phyloP scores from a whole-genome alignment of 208 protist species.

The Acanthamoeba divionensis region DNA sequence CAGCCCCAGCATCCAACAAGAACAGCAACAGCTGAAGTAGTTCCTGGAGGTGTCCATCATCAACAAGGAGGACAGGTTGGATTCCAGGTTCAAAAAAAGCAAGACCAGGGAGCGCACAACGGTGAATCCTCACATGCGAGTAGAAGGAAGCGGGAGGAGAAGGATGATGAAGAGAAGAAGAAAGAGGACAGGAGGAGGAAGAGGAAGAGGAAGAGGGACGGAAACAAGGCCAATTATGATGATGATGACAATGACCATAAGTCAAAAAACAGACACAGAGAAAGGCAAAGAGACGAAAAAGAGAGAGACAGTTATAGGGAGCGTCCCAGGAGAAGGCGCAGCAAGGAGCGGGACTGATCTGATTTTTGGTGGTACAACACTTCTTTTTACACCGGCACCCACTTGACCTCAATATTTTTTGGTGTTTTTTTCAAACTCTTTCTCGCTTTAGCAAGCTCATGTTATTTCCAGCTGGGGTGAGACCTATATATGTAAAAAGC shows the following conservation, averaged over 20 bases:
- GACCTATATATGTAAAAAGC: too few relatives aligned
- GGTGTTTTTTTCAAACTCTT: too few relatives aligned
- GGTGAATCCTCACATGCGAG: not conserved
- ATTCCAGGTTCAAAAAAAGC: not conserved
- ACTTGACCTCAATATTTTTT: too few relatives aligned
- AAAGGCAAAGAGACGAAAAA: not conserved
- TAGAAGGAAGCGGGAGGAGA: too few relatives aligned
- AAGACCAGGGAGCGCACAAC: not conserved
- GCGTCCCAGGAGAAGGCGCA: too few relatives aligned
- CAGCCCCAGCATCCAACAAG: not conserved
- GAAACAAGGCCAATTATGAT: not conserved
- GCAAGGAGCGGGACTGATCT: too few relatives aligned
- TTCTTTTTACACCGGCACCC: too few relatives aligned
- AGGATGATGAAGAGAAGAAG: too few relatives aligned
- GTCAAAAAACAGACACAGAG: not conserved
- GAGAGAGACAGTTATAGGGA: not conserved
- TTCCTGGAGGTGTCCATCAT: not conserved
- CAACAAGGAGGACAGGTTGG: not conserved
- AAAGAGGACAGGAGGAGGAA: not conserved
- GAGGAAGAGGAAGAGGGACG: not conserved
- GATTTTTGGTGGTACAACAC: too few relatives aligned
- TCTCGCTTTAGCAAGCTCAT: too few relatives aligned
- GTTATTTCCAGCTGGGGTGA: too few relatives aligned
- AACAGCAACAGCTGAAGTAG: not conserved
- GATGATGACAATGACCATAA: not conserved